Base-by-base conservation (phyloP, 2,329 filamentous ascomycete species). In the Botrytis fabae region DNA sequence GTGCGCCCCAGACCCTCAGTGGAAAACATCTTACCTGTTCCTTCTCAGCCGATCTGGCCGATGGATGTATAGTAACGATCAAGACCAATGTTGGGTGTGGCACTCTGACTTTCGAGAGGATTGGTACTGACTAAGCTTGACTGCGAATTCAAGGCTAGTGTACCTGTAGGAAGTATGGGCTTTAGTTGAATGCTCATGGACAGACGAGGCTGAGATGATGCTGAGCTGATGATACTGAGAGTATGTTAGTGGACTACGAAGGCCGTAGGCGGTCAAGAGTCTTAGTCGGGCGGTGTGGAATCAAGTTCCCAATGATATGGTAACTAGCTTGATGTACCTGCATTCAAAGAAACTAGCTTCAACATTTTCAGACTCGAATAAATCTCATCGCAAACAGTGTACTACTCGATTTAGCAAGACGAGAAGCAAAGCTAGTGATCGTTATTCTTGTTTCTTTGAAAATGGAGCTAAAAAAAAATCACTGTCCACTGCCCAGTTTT, bases 231-330 rank as follows among this genome's bases (percentile, higher is more conserved):
- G 38, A n/a, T 54, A 32, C 28, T 48, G 62, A 48, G 42, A 18
- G 48, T 18, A 48, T 48, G 28, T 44, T 48, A 65, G 14, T 57
- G n/a, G n/a, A 28, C 51, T 57, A 28, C n/a, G 51, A 18, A 18
- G n/a, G 12, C 64, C 28, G 35, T 12, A 68, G 64, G 64, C 64
- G 64, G 64, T 68, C 46, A 68, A 10, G n/a, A 18, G 35, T 40
- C 25, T 40, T 68, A 14, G 46, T 42, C 4, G 46, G 64, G 64
- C 64, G 46, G 46, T 54, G 46, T 20, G 20, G 46, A 54, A 54
- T 54, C 20, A 25, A 68, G 5, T 32, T 28, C 25, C 6, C n/a
- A 57, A 57, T 57, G 5, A 40, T 22, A 42, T 42, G 35, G 32
- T 22, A 42, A 25, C 48, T 57, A 57, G 35, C 9, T 51, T 4